Conservation (phyloP, 345 rosid genomes). For the Combretum micranthum region DNA sequence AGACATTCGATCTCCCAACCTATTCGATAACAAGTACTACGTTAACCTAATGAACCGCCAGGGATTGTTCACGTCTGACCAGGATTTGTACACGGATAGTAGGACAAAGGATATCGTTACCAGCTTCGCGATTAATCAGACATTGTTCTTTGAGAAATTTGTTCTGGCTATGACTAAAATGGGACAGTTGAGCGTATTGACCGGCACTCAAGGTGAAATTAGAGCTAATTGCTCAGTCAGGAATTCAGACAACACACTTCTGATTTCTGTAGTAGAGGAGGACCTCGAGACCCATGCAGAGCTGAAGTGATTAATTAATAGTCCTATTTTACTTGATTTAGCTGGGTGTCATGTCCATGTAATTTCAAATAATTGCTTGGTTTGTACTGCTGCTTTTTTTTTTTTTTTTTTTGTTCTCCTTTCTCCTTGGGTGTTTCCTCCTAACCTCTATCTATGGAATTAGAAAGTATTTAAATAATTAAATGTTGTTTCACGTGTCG, state of each 20-base stretch:
- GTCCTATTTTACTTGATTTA: too few species aligned
- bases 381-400: not conserved
- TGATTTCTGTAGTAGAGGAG: constrained; percentile 44
- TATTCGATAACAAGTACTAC: constrained; percentile 78
- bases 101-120: constrained; percentile 54
- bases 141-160: constrained; percentile 62
- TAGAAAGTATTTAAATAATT: not conserved
- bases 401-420: not conserved
- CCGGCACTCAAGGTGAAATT: constrained; percentile 63
- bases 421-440: too few species aligned
- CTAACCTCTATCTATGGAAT: not conserved
- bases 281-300: constrained; percentile 17
- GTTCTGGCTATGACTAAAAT: constrained; percentile 55
- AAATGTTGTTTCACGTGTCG: not conserved
- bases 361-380: too few species aligned
- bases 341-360: too few species aligned
- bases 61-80: constrained; percentile 85
- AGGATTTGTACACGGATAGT: constrained; percentile 54
- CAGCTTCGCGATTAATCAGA: constrained; percentile 49
- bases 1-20: constrained; percentile 59
- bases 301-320: not conserved
- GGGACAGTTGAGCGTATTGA: constrained; percentile 59
- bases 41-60: constrained; percentile 73
- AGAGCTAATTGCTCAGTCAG: constrained; percentile 63
- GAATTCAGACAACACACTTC: constrained; percentile 30